These are phyloP conservation scores for Penicillium antarcticum DNA, from an alignment of 495 filamentous ascomycete genomes.

Conservation along the genomic window DNA sequence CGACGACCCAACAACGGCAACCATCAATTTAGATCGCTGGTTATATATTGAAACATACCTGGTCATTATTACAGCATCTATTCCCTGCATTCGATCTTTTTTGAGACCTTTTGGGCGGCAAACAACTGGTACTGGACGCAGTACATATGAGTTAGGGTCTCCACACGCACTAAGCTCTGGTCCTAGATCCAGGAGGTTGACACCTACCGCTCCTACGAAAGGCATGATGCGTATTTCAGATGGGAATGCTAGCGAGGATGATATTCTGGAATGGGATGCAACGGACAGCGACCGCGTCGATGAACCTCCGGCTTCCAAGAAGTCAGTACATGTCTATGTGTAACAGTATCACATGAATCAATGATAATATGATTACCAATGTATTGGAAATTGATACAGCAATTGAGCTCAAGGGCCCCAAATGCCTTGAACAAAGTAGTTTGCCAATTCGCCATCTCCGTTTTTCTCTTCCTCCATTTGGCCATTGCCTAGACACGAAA, in stretches of 20 bases:
- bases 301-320: not conserved
- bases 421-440: too few species aligned
- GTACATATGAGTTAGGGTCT: constrained; percentile 16
- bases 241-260: constrained; percentile 8
- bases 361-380: too few species aligned
- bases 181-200: constrained; percentile 1
- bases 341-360: not conserved
- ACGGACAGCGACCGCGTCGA: not conserved
- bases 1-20: constrained; percentile 25
- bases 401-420: too few species aligned
- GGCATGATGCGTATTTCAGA: constrained; percentile 9
- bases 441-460: constrained; percentile 6
- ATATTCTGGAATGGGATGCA: not conserved
- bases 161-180: constrained; percentile 3
- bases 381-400: too few species aligned
- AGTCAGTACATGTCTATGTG: not conserved
- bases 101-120: constrained; percentile 6
- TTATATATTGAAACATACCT: constrained; percentile 30
- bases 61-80: constrained; percentile 31
- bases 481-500: constrained; percentile 48
- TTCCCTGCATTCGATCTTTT: constrained; percentile 27
- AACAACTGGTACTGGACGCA: constrained; percentile 3
- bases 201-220: constrained; percentile 12
- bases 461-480: constrained; percentile 4
- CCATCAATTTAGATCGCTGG: constrained; percentile 26